phyloP scores from a whole-genome alignment of 306 rosid species.

The Notholithocarpus densiflorus region DNA sequence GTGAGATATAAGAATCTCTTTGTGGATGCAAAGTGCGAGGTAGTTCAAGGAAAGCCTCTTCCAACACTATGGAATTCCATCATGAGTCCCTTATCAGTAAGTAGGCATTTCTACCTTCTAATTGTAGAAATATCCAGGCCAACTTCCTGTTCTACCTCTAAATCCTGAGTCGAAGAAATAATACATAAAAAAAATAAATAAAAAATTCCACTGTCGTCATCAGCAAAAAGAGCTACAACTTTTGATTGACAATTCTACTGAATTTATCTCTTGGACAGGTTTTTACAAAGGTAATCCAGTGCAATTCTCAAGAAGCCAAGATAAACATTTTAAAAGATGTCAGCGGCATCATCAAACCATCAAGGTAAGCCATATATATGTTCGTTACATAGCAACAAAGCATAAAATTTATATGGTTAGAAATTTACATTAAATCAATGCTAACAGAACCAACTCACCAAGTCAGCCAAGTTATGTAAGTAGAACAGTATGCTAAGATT shows the following conservation, averaged over 20 bases:
- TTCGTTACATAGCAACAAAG: neutral
- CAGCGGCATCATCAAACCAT: constrained; percentile 55
- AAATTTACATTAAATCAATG: neutral
- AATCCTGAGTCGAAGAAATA: neutral
- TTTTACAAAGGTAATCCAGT: constrained; percentile 34
- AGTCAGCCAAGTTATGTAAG: neutral
- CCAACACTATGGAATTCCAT: constrained; percentile 58
- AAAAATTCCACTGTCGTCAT: neutral
- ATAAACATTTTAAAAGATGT: constrained; percentile 48
- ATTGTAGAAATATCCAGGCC: constrained; percentile 4
- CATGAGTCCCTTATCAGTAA: constrained; percentile 41
- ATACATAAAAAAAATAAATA: neutral
- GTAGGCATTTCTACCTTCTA: constrained; percentile 27
- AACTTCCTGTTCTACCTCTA: constrained; percentile 2
- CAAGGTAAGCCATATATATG: constrained; percentile 35
- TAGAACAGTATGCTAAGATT: neutral
- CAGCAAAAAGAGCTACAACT: constrained; percentile 13
- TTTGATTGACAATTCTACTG: neutral
- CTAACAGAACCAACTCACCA: neutral
- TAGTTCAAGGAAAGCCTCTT: constrained; percentile 61
- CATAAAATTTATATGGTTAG: neutral
- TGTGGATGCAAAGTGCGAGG: constrained; percentile 51
- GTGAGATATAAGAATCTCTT: constrained; percentile 45
- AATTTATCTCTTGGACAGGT: constrained; percentile 33
- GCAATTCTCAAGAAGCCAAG: constrained; percentile 41